Evolutionary conservation across 1,284 basidiomycete genomes (phyloP).

Genomic region (Malassezia caprae): DNA sequence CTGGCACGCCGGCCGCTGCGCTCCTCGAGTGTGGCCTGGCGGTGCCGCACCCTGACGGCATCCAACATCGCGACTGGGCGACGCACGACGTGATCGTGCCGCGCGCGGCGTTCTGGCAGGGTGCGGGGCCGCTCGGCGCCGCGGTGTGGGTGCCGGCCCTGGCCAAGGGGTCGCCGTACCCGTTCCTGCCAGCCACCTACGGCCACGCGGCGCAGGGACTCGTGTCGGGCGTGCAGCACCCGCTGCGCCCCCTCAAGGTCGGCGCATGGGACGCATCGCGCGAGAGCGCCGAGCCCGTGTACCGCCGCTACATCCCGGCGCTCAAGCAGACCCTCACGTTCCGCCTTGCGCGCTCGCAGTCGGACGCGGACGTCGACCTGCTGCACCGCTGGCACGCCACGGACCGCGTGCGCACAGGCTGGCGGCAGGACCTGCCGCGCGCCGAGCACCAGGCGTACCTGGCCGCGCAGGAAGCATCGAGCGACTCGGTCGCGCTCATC

Average conservation of each 20-base stretch:
- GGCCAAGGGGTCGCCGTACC: constrained; percentile 6
- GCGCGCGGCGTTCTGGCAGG: constrained; percentile 39
- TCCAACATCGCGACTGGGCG: constrained; percentile 3
- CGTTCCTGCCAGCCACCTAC: not conserved
- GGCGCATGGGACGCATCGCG: constrained; percentile 13
- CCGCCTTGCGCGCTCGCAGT: constrained; percentile 24
- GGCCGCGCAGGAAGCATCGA: constrained; percentile 20
- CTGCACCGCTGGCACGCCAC: constrained; percentile 38
- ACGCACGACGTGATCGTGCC: constrained; percentile 19
- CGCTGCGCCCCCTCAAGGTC: constrained; percentile 17
- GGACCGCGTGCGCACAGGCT: constrained; percentile 38
- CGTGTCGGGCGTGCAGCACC: not conserved
- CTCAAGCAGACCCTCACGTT: constrained; percentile 34
- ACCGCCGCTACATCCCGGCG: constrained; percentile 34
- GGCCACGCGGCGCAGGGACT: not conserved
- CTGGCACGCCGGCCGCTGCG: constrained; percentile 4
- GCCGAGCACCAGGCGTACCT: constrained; percentile 30
- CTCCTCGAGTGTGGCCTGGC: constrained; percentile 21
- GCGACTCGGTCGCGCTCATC: constrained; percentile 28
- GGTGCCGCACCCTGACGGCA: constrained; percentile 18
- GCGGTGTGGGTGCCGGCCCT: constrained; percentile 20
- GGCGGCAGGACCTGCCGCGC: constrained; percentile 32
- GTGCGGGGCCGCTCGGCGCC: constrained; percentile 16
- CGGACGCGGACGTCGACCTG: constrained; percentile 27
- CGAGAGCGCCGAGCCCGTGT: constrained; percentile 20